Evolutionary conservation across 139 green algal genomes (phyloP), one percentile per base, ranked within the genome.

Genomic region (Chlamydomonas sphaeroides): DNA sequence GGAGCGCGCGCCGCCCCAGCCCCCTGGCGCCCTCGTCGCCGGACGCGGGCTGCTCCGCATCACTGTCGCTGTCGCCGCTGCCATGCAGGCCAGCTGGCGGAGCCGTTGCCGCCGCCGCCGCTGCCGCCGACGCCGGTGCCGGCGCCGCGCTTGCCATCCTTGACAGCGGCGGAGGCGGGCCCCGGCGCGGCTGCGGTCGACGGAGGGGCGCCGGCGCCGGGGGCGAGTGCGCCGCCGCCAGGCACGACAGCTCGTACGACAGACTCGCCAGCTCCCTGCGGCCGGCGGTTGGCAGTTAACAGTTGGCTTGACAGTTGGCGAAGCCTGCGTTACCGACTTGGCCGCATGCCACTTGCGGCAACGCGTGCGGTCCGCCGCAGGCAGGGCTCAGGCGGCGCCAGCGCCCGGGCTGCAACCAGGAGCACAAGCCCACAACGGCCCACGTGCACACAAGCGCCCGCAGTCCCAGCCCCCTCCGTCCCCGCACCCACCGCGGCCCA

Each of bases 161-260:
- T 25, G 68, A 26, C 41, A 41, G 28, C 42, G 41, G 41, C 25
- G 53, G 23, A 8, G 23, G 53, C 53, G 21, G 15, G 11, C 26
- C 25, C 61, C 8, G 61, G 25, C 30, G 61, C 61, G n/a, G 28
- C 61, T 21, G 61, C 61, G 7, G 28, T 20, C 5, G 23, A 6
- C 39, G 66, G n/a, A n/a, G n/a, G n/a, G n/a, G n/a, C n/a, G n/a
- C n/a, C n/a, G n/a, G n/a, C n/a, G n/a, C n/a, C n/a, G n/a, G n/a
- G n/a, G n/a, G n/a, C 48, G 53, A 26, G 53, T 28, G 66, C 39
- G 25, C 23, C 7, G 39, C 2, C 2, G 28, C n/a, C 7, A 68
- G 18, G 57, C 68, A 56, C 25, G 72, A 79, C 38, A 79, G 38
- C 56, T 79, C 72, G 38, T 36, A 59, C 10, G 56, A 53, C 38